Conservation (phyloP, 208 protist genomes). For the Acanthamoeba lenticulata region DNA sequence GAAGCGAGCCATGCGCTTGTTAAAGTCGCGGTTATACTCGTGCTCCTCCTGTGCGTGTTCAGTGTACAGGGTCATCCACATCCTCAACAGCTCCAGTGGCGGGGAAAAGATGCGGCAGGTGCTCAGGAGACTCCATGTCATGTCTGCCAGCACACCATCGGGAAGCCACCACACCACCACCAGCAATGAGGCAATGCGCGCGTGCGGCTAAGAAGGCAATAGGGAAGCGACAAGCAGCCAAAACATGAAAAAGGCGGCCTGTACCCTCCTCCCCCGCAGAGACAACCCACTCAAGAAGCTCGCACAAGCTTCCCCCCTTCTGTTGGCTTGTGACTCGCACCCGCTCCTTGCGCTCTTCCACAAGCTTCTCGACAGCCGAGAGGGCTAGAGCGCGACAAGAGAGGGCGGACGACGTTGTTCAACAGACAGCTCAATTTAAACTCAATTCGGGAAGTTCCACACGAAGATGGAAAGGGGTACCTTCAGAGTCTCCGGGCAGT, state of each 20-base stretch:
- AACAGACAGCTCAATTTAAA: no score
- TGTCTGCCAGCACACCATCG: not conserved
- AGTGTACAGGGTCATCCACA: constrained; percentile 32
- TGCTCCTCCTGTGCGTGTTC: not conserved
- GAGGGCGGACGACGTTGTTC: no score
- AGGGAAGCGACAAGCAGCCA: not conserved
- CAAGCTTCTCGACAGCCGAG: no score
- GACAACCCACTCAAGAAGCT: constrained; percentile 24
- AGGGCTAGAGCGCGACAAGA: no score
- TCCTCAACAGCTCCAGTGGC: not conserved
- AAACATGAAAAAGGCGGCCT: not conserved
- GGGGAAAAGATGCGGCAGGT: constrained; percentile 7
- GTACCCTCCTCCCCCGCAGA: not conserved
- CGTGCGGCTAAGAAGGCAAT: no score
- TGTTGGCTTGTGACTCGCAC: not conserved
- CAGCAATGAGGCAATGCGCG: not conserved
- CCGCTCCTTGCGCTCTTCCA: not conserved
- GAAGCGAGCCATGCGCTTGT: not conserved
- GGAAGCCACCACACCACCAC: not conserved
- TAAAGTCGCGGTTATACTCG: not conserved
- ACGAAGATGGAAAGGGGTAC: no score
- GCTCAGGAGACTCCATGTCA: not conserved
- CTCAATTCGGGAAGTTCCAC: no score
- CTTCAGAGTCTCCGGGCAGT: no score
- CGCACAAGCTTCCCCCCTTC: not conserved